Percentiles rank a stretch among this genome's conserved stretches.
Conservation (phyloP, 1,284 basidiomycete genomes). For the Microbotryum silenes-acaulis region DNA sequence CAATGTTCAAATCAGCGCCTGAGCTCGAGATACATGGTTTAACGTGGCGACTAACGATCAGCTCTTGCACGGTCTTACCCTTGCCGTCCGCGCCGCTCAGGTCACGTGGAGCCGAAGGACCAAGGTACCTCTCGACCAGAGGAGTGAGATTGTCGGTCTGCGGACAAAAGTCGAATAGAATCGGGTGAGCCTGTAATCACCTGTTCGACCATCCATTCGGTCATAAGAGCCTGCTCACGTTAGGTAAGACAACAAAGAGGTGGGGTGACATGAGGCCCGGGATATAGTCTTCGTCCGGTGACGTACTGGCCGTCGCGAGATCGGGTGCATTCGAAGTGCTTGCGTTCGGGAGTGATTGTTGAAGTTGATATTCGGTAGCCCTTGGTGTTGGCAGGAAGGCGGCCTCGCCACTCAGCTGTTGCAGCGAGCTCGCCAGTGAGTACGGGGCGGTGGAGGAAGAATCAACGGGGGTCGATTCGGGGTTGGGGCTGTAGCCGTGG, state of each 20-base stretch:
- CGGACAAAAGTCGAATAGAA: background rate
- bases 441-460: background rate
- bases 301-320: background rate
- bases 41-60: conserved; percentile 56
- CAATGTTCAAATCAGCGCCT: background rate
- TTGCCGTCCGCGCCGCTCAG: conserved; percentile 59
- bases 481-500: background rate
- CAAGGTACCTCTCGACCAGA: conserved; percentile 52
- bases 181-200: background rate
- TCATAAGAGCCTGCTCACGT: background rate
- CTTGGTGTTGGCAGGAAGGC: background rate
- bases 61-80: conserved; percentile 58
- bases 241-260: conserved; percentile 10
- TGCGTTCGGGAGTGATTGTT: background rate
- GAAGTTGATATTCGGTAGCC: background rate
- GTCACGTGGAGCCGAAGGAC: conserved; percentile 62
- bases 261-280: conserved; percentile 3
- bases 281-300: conserved; percentile 1
- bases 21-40: background rate
- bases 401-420: conserved; percentile 6
- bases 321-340: too few species aligned
- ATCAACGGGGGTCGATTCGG: background rate
- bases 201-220: too few species aligned
- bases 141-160: conserved; percentile 9
- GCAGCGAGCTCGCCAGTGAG: conserved; percentile 5